phyloP scores from a whole-genome alignment of 257 asterid species.

The Rehmannia glutinosa region DNA sequence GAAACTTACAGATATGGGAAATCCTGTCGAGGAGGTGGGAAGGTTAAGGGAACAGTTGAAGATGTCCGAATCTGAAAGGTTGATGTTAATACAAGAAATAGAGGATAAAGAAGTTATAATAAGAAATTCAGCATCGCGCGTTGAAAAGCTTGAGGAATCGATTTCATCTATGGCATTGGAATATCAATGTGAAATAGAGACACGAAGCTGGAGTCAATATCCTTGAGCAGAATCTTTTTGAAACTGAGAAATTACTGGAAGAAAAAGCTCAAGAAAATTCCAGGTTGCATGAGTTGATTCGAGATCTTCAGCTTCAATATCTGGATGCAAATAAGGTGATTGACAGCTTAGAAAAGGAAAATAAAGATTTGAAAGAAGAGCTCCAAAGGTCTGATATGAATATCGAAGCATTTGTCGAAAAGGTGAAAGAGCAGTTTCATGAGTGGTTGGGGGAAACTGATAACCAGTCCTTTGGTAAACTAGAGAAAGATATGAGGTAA shows the following conservation, averaged over 20 bases:
- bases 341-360: constrained; percentile 52
- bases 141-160: constrained; percentile 69
- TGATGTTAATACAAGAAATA: constrained; percentile 41
- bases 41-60: constrained; percentile 54
- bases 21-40: constrained; percentile 41
- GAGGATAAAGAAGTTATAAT: constrained; percentile 50
- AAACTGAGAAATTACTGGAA: constrained; percentile 47
- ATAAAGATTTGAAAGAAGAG: constrained; percentile 41
- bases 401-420: constrained; percentile 35
- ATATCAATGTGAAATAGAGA: constrained; percentile 91
- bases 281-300: constrained; percentile 46
- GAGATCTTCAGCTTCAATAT: constrained; percentile 40
- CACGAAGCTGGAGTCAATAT: constrained; percentile 60
- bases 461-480: constrained; percentile 22
- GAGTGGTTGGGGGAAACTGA: constrained; percentile 23
- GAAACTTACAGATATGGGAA: constrained; percentile 42
- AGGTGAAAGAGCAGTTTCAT: constrained; percentile 44
- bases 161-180: constrained; percentile 65
- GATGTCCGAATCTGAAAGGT: constrained; percentile 43
- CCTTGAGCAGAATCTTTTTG: constrained; percentile 53
- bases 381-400: constrained; percentile 39
- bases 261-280: constrained; percentile 46
- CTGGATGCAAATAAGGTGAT: constrained; percentile 39
- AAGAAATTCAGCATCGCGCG: constrained; percentile 32
- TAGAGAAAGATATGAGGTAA: constrained; percentile 57